Evolutionary conservation across 148 eudicot genomes (phyloP).

Genomic region (Dysphania ambrosioides): DNA sequence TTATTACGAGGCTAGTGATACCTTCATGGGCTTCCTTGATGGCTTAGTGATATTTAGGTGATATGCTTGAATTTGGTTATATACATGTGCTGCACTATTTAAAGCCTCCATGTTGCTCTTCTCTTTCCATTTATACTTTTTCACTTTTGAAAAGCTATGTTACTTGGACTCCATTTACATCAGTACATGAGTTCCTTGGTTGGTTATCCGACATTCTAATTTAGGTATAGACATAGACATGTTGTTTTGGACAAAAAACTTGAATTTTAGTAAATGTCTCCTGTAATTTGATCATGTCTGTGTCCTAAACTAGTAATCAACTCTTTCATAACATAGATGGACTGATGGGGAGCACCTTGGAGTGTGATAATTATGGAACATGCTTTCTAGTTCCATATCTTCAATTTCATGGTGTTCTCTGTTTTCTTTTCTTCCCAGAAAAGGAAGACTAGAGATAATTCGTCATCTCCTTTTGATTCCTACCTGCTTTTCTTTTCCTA

Average conservation of each 20-base stretch:
- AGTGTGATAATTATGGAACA: background rate
- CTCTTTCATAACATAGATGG: background rate
- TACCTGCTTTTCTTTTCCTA: background rate
- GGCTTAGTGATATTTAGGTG: background rate
- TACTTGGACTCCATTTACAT: background rate
- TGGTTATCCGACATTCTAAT: background rate
- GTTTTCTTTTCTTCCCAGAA: background rate
- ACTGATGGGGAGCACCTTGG: background rate
- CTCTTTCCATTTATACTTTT: background rate
- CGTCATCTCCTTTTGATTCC: background rate
- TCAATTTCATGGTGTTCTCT: background rate
- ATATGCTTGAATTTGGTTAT: background rate
- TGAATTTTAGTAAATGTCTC: background rate
- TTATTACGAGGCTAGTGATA: background rate
- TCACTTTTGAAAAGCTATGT: background rate
- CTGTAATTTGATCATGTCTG: background rate
- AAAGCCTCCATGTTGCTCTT: background rate
- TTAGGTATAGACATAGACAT: background rate
- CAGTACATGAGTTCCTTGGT: background rate
- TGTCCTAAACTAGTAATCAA: background rate
- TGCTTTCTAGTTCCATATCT: background rate
- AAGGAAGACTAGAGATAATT: background rate
- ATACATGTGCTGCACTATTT: background rate
- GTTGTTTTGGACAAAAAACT: background rate
- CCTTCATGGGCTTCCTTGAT: background rate